phyloP scores from a whole-genome alignment of 352 stramenopile genomes.

The Phytophthora megakarya region DNA sequence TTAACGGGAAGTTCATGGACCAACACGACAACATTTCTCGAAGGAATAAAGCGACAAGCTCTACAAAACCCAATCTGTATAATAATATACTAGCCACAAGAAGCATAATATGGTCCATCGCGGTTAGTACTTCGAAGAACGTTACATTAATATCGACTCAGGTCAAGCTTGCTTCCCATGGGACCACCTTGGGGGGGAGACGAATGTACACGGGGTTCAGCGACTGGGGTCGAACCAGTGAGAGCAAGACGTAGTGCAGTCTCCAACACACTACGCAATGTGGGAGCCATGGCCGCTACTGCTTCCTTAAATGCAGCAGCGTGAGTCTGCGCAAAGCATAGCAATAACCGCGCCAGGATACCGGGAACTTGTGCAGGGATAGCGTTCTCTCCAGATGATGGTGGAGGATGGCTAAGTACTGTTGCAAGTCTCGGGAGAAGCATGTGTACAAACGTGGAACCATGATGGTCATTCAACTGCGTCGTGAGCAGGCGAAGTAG shows the following conservation, averaged over 20 bases:
- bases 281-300: constrained; percentile 48
- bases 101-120: too few species aligned
- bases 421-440: constrained; percentile 58
- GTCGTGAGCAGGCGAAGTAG: constrained; percentile 52
- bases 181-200: constrained; percentile 4
- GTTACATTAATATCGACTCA: constrained; percentile 44
- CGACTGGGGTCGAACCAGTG: constrained; percentile 22
- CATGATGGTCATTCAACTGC: constrained; percentile 55
- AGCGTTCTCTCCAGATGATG: constrained; percentile 15
- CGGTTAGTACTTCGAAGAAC: too few species aligned
- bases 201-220: constrained; percentile 7
- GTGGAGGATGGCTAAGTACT: constrained; percentile 33
- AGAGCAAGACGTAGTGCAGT: constrained; percentile 50
- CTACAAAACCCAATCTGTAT: too few species aligned
- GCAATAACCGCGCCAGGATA: constrained; percentile 45
- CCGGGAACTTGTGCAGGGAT: constrained; percentile 27
- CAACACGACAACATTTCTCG: too few species aligned
- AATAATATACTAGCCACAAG: too few species aligned
- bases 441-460: constrained; percentile 57
- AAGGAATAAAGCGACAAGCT: too few species aligned
- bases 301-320: constrained; percentile 56
- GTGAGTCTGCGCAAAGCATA: constrained; percentile 61
- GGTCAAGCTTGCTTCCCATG: constrained; percentile 40
- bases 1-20: too few species aligned
- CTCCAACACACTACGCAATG: constrained; percentile 46